A percentile compares a stretch with the other conserved stretches of the same genome.
These are phyloP conservation scores for Thielaviopsis ethacetica DNA, from an alignment of 2,329 filamentous ascomycete genomes.

Conservation along the genomic window DNA sequence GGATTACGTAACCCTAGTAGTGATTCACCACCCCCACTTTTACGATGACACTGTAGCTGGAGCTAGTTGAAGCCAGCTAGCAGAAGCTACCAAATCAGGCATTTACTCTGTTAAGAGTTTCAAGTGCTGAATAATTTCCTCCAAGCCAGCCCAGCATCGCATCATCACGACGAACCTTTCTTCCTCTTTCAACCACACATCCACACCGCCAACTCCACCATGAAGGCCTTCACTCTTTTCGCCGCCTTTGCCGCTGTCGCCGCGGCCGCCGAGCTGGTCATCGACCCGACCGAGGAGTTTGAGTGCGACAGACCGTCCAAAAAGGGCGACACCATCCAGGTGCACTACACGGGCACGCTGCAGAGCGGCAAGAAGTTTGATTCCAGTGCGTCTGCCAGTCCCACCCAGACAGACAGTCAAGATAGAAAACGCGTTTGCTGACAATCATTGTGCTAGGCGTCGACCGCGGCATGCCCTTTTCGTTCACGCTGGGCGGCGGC, in stretches of 20 bases:
- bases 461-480: conserved; percentile 58
- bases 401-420: not conserved
- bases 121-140: too few species aligned
- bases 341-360: conserved; percentile 81
- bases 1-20: too few species aligned
- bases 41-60: too few species aligned
- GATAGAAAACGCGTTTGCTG: not conserved
- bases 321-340: conserved; percentile 62
- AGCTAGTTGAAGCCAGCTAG: too few species aligned
- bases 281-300: conserved; percentile 58
- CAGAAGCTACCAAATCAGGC: too few species aligned
- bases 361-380: conserved; percentile 70
- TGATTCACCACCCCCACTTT: too few species aligned
- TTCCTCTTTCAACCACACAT: not conserved
- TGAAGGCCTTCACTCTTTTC: conserved; percentile 33
- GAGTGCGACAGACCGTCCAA: conserved; percentile 65
- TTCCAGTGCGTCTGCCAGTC: conserved; percentile 33
- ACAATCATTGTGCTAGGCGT: conserved; percentile 32
- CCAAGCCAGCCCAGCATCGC: too few species aligned
- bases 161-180: not conserved
- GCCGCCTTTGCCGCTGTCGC: conserved; percentile 35
- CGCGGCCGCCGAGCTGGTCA: conserved; percentile 48
- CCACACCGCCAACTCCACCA: conserved; percentile 16
- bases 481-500: conserved; percentile 62
- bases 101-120: too few species aligned